Conservation (phyloP, 2,329 filamentous ascomycete genomes). For the Colletotrichum brevisporum region DNA sequence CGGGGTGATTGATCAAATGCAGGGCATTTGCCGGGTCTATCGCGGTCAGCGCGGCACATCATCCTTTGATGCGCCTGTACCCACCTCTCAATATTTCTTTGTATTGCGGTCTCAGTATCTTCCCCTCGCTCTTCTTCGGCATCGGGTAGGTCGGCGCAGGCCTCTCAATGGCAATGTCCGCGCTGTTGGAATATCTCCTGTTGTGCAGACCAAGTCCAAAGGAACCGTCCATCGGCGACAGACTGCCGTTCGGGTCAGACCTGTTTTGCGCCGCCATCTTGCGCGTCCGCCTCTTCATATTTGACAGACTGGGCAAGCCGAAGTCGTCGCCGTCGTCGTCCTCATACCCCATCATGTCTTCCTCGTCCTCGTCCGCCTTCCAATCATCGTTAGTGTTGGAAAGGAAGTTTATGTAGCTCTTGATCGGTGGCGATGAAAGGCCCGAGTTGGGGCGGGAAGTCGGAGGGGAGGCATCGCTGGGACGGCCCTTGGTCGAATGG, state of each 20-base stretch:
- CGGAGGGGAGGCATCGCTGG: slow-evolving; percentile 70
- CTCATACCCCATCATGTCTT: slow-evolving; percentile 82
- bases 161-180: slow-evolving; percentile 93
- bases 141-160: slow-evolving; percentile 87
- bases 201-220: slow-evolving; percentile 54
- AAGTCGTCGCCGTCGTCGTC: slow-evolving; percentile 96
- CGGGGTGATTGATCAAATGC: slow-evolving; percentile 91
- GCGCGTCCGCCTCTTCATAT: slow-evolving; percentile 82
- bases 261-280: slow-evolving; percentile 63
- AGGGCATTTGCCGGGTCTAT: slow-evolving; percentile 89
- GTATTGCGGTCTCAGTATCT: slow-evolving; percentile 96
- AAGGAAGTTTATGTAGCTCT: slow-evolving; percentile 85
- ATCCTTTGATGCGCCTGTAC: background rate
- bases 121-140: slow-evolving; percentile 90
- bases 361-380: slow-evolving; percentile 80
- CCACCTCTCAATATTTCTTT: slow-evolving; percentile 89
- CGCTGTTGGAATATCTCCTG: slow-evolving; percentile 84
- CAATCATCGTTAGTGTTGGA: slow-evolving; percentile 88
- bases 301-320: slow-evolving; percentile 91
- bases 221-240: slow-evolving; percentile 55
- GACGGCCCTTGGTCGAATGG: slow-evolving; percentile 66
- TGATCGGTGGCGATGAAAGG: slow-evolving; percentile 74
- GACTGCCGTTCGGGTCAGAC: slow-evolving; percentile 47
- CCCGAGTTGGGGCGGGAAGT: slow-evolving; percentile 65
- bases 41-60: slow-evolving; percentile 38